Evolutionary conservation across 345 rosid genomes (phyloP), one percentile per base, ranked within the genome.

Genomic region (Conringia planisiliqua): DNA sequence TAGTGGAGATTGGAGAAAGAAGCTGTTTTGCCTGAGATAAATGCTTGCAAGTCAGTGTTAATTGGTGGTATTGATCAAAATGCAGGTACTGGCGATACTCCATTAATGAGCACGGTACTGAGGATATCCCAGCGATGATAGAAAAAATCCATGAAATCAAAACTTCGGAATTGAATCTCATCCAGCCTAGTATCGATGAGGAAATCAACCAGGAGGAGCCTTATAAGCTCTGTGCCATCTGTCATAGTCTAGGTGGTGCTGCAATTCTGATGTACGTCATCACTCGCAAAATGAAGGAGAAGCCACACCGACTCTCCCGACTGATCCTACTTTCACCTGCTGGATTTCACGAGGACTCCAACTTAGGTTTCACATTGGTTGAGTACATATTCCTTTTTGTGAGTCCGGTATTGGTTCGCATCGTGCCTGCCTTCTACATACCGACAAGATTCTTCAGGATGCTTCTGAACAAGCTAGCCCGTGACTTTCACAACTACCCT

Each of bases 171-270:
- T 68, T 95, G 77, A 90, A 81, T 64, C 79, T 86, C 39, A 72
- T 70, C 78, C 85, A 86, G 61, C 89, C 95, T 14, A 88, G 83
- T 73, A 6, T 46, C 0, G 78, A 75, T 50, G 92, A 89, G 73
- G 98, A 89, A 75, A 62, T 65, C 24, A 81, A 60, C 4, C 77
- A 79, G 29, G 86, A 84, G 50, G 92, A 91, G 74, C 96, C 88
- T 54, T 95, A 87, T 78, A 86, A 83, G 83, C 99, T 95, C 13
- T 92, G 93, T 84, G 96, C 97, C 46, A 63, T 92, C 80, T 82
- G 88, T 70, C 99, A 95, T 70, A 95, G 99, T 80, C 79, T 95
- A 79, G 99, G 99, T 38, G 99, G 99, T 78, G 99, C 99, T 70
- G 97, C 84, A 72, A 83, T 92, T 78, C 72, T 95, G 62, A 92